These are phyloP conservation scores for Pythium coloratum DNA, from an alignment of 352 stramenopile species.

Conservation along the genomic window DNA sequence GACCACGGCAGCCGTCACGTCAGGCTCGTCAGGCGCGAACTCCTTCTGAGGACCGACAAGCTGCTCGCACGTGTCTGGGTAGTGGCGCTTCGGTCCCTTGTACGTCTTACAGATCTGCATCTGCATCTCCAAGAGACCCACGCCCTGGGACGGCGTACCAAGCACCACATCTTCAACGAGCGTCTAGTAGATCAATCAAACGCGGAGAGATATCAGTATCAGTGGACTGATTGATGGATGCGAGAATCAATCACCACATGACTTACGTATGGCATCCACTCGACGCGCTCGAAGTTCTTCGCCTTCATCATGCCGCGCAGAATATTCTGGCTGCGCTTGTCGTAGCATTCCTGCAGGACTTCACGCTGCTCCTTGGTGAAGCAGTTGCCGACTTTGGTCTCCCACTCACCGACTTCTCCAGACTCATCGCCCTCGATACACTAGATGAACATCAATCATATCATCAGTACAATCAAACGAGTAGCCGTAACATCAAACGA, in stretches of 20 bases:
- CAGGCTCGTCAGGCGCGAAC: conserved; percentile 41
- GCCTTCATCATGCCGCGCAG: conserved; percentile 66
- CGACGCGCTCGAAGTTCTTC: conserved; percentile 43
- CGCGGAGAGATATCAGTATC: neutral
- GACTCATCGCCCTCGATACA: conserved; percentile 80
- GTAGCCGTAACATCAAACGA: neutral
- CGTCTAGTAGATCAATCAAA: conserved; percentile 36
- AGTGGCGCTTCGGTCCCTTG: conserved; percentile 62
- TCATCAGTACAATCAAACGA: neutral
- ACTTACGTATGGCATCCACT: conserved; percentile 81
- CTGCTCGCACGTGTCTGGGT: conserved; percentile 54
- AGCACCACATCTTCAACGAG: conserved; percentile 61
- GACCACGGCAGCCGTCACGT: neutral
- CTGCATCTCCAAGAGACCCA: conserved; percentile 63
- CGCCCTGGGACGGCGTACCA: conserved; percentile 52
- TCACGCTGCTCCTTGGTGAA: conserved; percentile 58
- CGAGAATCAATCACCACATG: neutral
- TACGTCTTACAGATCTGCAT: conserved; percentile 62
- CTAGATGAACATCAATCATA: conserved; percentile 23
- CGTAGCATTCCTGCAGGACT: conserved; percentile 58
- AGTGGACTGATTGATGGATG: conserved; percentile 1
- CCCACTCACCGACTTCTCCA: conserved; percentile 66
- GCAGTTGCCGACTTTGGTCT: conserved; percentile 70
- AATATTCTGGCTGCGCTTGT: conserved; percentile 53
- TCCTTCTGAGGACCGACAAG: conserved; percentile 57